phyloP scores from a whole-genome alignment of 192 early-diverging fungal species.

The Backusella mclennaniae region DNA sequence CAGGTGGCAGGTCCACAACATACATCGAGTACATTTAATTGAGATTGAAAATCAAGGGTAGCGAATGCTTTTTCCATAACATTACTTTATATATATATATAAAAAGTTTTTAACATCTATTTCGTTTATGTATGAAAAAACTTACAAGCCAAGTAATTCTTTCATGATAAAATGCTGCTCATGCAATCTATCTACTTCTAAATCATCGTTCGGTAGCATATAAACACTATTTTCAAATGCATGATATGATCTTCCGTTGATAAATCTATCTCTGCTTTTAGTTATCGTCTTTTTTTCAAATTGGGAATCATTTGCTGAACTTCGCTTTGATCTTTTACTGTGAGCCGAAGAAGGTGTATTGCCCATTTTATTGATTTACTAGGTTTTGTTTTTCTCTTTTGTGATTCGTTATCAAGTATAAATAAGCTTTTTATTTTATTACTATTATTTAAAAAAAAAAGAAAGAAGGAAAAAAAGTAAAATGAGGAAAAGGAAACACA shows the following conservation, averaged over 20 bases:
- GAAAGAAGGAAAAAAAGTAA: slow-evolving; percentile 5
- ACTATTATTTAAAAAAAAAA: not conserved
- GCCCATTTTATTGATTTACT: not conserved
- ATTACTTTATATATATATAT: slow-evolving; percentile 19
- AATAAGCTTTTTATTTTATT: no score
- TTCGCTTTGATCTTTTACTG: slow-evolving; percentile 5
- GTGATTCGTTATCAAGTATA: no score
- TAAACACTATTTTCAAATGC: slow-evolving; percentile 14
- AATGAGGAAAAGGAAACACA: not conserved
- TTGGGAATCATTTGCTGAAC: not conserved
- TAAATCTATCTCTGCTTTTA: not conserved
- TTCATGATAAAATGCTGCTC: slow-evolving; percentile 29
- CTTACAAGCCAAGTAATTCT: slow-evolving; percentile 30
- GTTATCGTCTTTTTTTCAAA: not conserved
- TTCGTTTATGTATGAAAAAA: not conserved
- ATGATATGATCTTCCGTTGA: slow-evolving; percentile 25
- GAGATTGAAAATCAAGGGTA: slow-evolving; percentile 17
- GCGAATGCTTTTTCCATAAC: slow-evolving; percentile 24
- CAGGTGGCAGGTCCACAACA: slow-evolving; percentile 32
- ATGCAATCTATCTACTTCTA: slow-evolving; percentile 25
- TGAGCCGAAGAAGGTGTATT: not conserved
- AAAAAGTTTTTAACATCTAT: not conserved
- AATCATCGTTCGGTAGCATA: slow-evolving; percentile 20
- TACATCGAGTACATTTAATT: slow-evolving; percentile 22
- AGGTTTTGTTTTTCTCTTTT: not conserved